These are phyloP conservation scores for Penicillium tannophilum DNA, from an alignment of 495 filamentous ascomycete species.

Conservation along the genomic window DNA sequence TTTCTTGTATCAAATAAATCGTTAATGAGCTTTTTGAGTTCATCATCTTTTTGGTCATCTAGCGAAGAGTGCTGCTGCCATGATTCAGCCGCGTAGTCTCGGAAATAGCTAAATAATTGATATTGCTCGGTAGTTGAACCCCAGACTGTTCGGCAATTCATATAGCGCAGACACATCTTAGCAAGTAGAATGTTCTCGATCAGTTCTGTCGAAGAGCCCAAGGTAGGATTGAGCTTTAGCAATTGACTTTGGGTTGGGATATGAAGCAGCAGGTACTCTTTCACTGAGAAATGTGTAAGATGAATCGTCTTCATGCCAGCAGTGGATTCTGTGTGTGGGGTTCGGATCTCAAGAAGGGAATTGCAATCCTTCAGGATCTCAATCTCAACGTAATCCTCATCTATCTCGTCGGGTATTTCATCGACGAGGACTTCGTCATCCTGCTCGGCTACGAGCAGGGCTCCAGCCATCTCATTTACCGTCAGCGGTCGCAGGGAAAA, in stretches of 20 bases:
- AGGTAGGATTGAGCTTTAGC: neutral
- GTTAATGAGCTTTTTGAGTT: neutral
- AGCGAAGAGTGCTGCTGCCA: slow-evolving; percentile 7
- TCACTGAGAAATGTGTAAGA: slow-evolving; percentile 13
- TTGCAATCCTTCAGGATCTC: slow-evolving; percentile 1
- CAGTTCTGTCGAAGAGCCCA: neutral
- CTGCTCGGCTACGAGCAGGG: neutral
- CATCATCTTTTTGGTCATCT: neutral
- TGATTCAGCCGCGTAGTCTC: slow-evolving; percentile 4
- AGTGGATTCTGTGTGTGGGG: neutral
- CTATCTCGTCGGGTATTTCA: slow-evolving; percentile 1
- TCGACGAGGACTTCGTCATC: slow-evolving; percentile 1
- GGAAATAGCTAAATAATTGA: neutral
- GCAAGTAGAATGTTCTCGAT: neutral
- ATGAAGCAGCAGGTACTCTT: slow-evolving; percentile 4
- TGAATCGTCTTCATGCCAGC: slow-evolving; percentile 4
- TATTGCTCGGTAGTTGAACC: neutral
- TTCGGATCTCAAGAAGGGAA: slow-evolving; percentile 7
- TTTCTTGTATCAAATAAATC: neutral
- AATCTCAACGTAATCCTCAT: slow-evolving; percentile 2
- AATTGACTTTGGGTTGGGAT: neutral
- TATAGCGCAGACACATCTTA: slow-evolving; percentile 5
- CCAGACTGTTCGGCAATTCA: slow-evolving; percentile 4
- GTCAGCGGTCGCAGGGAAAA: slow-evolving; percentile 9
- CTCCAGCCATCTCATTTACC: slow-evolving; percentile 1